Conservation (phyloP, 345 rosid genomes). For the Pugionium cornutum region DNA sequence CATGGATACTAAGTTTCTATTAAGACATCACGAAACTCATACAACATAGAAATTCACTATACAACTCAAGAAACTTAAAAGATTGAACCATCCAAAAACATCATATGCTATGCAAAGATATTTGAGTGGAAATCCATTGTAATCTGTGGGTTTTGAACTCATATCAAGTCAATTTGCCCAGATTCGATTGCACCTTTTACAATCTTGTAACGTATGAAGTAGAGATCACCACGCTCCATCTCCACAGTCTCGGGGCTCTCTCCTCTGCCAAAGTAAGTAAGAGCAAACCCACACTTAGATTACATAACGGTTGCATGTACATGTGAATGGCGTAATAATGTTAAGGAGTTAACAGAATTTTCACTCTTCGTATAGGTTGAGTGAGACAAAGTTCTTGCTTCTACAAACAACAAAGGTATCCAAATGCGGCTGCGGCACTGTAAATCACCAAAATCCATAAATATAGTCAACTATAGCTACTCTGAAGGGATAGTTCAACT, state of each 20-base stretch:
- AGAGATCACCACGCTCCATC: conserved; percentile 38
- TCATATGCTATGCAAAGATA: neutral
- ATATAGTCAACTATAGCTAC: conserved; percentile 1
- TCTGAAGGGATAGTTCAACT: neutral
- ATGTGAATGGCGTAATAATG: conserved; percentile 27
- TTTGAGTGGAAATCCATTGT: neutral
- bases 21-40: neutral
- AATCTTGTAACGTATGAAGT: conserved; percentile 42
- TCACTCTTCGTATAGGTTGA: conserved; percentile 49
- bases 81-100: neutral
- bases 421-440: conserved; percentile 66
- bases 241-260: conserved; percentile 36
- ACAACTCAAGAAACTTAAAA: conserved; percentile 3
- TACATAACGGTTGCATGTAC: neutral
- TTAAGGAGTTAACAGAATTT: neutral
- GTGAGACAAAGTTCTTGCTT: conserved; percentile 53
- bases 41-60: neutral
- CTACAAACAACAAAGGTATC: conserved; percentile 73
- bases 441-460: conserved; percentile 5
- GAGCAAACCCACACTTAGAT: neutral
- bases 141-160: conserved; percentile 2
- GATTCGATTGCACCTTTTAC: conserved; percentile 37
- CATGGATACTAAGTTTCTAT: neutral
- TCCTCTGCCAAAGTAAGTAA: conserved; percentile 37
- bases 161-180: conserved; percentile 40